Conservation (phyloP, 257 asterid genomes). For the Apocynum venetum region DNA sequence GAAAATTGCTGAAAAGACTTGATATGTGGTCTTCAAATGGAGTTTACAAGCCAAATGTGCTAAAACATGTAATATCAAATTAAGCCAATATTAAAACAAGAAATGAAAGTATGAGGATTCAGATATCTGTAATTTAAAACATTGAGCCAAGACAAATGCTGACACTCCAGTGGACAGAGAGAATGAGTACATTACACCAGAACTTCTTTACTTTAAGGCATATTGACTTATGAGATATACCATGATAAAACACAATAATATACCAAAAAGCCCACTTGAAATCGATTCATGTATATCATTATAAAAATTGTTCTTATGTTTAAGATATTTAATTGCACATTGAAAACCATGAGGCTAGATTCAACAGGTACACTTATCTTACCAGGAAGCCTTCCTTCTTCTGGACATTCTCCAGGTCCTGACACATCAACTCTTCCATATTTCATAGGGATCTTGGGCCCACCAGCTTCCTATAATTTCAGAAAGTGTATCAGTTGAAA, state of each 20-base stretch:
- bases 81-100: not conserved
- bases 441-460: slow-evolving; percentile 94
- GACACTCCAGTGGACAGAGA: not conserved
- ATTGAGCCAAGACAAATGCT: not conserved
- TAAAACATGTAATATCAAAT: not conserved
- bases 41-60: not conserved
- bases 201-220: not conserved
- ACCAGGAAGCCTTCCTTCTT: slow-evolving; percentile 99
- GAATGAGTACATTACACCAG: not conserved
- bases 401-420: slow-evolving; percentile 85
- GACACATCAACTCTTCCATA: slow-evolving; percentile 93
- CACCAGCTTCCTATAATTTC: slow-evolving; percentile 80
- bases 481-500: slow-evolving; percentile 21
- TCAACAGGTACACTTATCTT: slow-evolving; percentile 20
- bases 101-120: not conserved
- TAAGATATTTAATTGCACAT: not conserved
- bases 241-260: not conserved
- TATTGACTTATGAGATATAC: not conserved
- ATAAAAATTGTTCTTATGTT: not conserved
- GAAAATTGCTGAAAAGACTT: not conserved
- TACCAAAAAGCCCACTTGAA: not conserved
- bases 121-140: not conserved
- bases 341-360: slow-evolving; percentile 6
- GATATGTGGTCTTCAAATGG: not conserved
- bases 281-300: not conserved